A percentile compares a stretch with the other conserved stretches of the same genome.
These are phyloP conservation scores for Mortierella sp. DNA, from an alignment of 371 early-diverging fungal species.

Conservation along the genomic window DNA sequence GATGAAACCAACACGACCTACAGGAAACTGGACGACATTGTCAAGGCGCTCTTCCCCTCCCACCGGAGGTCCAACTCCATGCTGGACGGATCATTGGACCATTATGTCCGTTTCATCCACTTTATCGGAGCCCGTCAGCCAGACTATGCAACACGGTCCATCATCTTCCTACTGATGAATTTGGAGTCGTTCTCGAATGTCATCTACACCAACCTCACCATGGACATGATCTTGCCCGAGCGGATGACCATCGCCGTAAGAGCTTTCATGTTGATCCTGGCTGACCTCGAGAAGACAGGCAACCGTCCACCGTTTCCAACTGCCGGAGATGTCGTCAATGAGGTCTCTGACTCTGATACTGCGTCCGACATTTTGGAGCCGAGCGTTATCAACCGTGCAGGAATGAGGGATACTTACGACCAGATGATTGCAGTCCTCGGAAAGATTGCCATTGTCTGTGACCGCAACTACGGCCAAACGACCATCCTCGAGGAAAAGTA, in stretches of 20 bases:
- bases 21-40: slow-evolving; percentile 65
- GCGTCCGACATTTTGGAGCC: slow-evolving; percentile 61
- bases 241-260: slow-evolving; percentile 82
- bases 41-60: slow-evolving; percentile 79
- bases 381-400: slow-evolving; percentile 60
- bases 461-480: slow-evolving; percentile 49
- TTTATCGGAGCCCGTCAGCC: slow-evolving; percentile 84
- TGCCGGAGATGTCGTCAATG: slow-evolving; percentile 62
- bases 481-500: slow-evolving; percentile 54
- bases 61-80: slow-evolving; percentile 78
- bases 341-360: slow-evolving; percentile 30
- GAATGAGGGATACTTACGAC: slow-evolving; percentile 54
- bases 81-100: slow-evolving; percentile 78
- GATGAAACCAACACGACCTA: slow-evolving; percentile 41
- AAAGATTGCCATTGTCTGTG: slow-evolving; percentile 52
- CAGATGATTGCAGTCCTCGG: slow-evolving; percentile 56
- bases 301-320: slow-evolving; percentile 69
- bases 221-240: slow-evolving; percentile 77
- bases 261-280: slow-evolving; percentile 78
- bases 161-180: slow-evolving; percentile 78
- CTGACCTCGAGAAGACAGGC: slow-evolving; percentile 74
- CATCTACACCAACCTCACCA: slow-evolving; percentile 58
- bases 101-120: slow-evolving; percentile 85
- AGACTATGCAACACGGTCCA: slow-evolving; percentile 83
- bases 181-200: slow-evolving; percentile 64